These are phyloP conservation scores for Chlorella ohadii DNA, from an alignment of 139 green algal species.

Conservation along the genomic window DNA sequence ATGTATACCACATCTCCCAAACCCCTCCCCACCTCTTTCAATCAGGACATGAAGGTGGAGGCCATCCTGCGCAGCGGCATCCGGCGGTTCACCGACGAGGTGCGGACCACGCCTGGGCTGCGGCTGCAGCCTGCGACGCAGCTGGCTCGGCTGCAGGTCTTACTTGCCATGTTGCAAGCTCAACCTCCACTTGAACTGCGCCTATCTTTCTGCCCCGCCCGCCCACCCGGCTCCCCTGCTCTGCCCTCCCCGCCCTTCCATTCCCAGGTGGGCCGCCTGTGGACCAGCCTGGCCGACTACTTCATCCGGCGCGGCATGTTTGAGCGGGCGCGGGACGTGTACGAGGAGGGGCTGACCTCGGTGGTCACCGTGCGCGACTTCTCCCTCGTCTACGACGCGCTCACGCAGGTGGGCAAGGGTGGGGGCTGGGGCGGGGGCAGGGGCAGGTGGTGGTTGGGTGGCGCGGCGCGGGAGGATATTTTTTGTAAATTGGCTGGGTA, in stretches of 20 bases:
- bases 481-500: too few relatives aligned
- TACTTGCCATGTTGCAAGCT: too few relatives aligned
- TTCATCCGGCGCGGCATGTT: constrained; percentile 96
- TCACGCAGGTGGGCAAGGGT: constrained; percentile 54
- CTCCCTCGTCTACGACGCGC: constrained; percentile 96
- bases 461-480: too few relatives aligned
- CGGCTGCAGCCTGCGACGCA: too few relatives aligned
- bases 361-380: constrained; percentile 88
- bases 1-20: too few relatives aligned
- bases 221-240: not conserved
- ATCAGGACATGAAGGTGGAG: constrained; percentile 69
- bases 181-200: too few relatives aligned
- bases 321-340: constrained; percentile 97
- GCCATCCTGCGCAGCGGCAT: constrained; percentile 76
- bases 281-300: constrained; percentile 91
- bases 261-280: constrained; percentile 9
- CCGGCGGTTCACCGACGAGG: constrained; percentile 91
- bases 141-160: too few relatives aligned
- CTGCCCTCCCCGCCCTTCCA: not conserved
- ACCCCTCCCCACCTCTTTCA: not conserved
- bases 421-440: not conserved
- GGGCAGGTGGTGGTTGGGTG: not conserved
- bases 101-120: constrained; percentile 23
- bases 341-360: constrained; percentile 91
- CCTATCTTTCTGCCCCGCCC: not conserved